Base-by-base conservation (phyloP, 2,329 filamentous ascomycete genomes). In the Hypoxylon sp. region DNA sequence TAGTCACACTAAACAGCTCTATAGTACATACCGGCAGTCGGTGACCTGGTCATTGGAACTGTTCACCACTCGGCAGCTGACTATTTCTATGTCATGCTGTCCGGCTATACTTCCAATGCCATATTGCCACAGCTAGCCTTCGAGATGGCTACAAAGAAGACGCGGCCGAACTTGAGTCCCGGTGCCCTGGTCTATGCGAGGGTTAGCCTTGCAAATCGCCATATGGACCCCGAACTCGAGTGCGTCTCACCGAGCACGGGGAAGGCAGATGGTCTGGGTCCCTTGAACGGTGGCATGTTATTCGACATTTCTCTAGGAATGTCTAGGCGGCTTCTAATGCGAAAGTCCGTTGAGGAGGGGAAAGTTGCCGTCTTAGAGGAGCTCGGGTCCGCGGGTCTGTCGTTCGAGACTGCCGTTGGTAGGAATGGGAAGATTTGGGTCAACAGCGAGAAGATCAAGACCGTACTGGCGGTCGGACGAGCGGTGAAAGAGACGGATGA, bases 401-500 rank as follows among this genome's bases (percentile, higher is more conserved):
- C 92, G 19, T 99, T 98, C 79, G 96, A 99, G 84, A 92, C 97
- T 66, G 95, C 95, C 0, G 92, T 97, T 8, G 96, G 96, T 17
- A 89, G 94, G 76, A 99, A 99, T 80, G 96, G 96, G 44, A 91
- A 89, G 79, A 88, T 98, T 22, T 98, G 96, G 94, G 92, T 98
- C 13, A 91, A 95, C 76, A 94, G 92, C 72, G 92, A 91, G 29
- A 91, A 85, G 69, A 82, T 91, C 39, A 91, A 87, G 81, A 90
- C 89, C 33, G 91, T 94, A 6, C 83, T 97, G 69, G 87, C 89
- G 0, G 92, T 98, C 62, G 95, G 94, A 0, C 89, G 88, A 73
- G 92, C 93, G 47, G 83, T 99, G 52, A 86, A 87, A 74, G 88
- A 93, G 77, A 91, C 91, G n/a, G 94, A 98, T 78, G 87, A 91